Percentiles rank a stretch among this genome's conserved stretches.
phyloP scores from a whole-genome alignment of 2,329 filamentous ascomycete species.

The Colletotrichum incanum region DNA sequence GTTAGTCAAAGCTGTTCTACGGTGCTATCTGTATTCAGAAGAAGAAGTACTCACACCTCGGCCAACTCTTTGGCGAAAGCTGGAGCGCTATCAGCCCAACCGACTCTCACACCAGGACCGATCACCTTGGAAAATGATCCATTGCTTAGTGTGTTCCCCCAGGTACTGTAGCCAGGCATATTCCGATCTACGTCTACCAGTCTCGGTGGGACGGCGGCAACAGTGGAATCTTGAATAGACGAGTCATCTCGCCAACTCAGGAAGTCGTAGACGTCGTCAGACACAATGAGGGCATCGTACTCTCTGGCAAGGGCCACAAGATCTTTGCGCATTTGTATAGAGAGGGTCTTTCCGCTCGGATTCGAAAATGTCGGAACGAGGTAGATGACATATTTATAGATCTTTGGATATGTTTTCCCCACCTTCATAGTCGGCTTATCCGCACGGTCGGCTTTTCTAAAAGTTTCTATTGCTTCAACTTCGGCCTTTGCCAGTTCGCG shows the following conservation, averaged over 20 bases:
- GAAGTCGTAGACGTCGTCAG: constrained; percentile 95
- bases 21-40: background rate
- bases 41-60: constrained; percentile 66
- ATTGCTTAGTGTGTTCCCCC: constrained; percentile 88
- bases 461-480: background rate
- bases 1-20: constrained; percentile 27
- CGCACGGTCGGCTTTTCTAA: rapidly evolving
- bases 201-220: constrained; percentile 74
- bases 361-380: constrained; percentile 91
- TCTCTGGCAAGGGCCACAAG: constrained; percentile 83
- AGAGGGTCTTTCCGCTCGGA: constrained; percentile 88
- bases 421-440: background rate
- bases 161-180: constrained; percentile 69
- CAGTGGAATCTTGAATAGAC: constrained; percentile 50
- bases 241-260: constrained; percentile 76
- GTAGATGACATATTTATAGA: constrained; percentile 91
- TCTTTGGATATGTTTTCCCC: constrained; percentile 66
- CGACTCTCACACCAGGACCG: constrained; percentile 84
- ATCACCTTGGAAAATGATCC: constrained; percentile 93
- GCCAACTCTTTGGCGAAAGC: constrained; percentile 66
- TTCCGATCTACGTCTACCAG: constrained; percentile 84
- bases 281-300: constrained; percentile 84
- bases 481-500: constrained; percentile 39
- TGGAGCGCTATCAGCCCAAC: constrained; percentile 84
- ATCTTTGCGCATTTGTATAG: constrained; percentile 74